These are phyloP conservation scores for Mycosphaerelloides madeirae DNA, from an alignment of 2,329 filamentous ascomycete genomes.

Conservation along the genomic window DNA sequence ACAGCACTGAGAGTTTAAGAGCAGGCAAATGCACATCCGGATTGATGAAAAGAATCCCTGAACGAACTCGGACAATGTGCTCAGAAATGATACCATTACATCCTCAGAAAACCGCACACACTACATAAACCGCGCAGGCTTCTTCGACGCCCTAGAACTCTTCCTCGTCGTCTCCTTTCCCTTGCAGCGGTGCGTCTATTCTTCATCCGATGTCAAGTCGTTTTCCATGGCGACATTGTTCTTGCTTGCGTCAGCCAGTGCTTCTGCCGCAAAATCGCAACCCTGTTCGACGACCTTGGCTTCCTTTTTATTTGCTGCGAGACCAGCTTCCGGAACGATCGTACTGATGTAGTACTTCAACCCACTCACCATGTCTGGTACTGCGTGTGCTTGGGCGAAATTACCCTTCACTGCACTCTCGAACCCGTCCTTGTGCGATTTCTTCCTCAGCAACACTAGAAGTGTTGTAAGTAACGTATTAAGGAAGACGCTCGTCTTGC, in stretches of 20 bases:
- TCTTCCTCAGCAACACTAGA: constrained; percentile 52
- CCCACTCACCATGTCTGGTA: constrained; percentile 65
- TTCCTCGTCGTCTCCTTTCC: no score
- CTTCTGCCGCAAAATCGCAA: constrained; percentile 29
- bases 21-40: no score
- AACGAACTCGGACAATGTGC: no score
- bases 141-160: no score
- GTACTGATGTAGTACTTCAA: constrained; percentile 77
- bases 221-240: constrained; percentile 1
- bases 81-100: background rate
- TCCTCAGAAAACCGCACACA: no score
- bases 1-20: no score
- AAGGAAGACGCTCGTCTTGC: constrained; percentile 71
- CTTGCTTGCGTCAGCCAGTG: constrained; percentile 15
- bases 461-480: constrained; percentile 75
- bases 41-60: no score
- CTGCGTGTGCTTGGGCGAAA: constrained; percentile 60
- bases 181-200: no score
- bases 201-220: constrained; percentile 1
- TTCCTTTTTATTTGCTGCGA: constrained; percentile 47
- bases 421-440: constrained; percentile 36
- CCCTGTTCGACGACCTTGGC: constrained; percentile 47
- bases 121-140: no score
- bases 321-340: constrained; percentile 62
- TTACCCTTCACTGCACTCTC: constrained; percentile 59